Percentiles rank a stretch among this genome's conserved stretches.
Evolutionary conservation across 139 green algal species (phyloP).

Genomic region (Closterium sp.): DNA sequence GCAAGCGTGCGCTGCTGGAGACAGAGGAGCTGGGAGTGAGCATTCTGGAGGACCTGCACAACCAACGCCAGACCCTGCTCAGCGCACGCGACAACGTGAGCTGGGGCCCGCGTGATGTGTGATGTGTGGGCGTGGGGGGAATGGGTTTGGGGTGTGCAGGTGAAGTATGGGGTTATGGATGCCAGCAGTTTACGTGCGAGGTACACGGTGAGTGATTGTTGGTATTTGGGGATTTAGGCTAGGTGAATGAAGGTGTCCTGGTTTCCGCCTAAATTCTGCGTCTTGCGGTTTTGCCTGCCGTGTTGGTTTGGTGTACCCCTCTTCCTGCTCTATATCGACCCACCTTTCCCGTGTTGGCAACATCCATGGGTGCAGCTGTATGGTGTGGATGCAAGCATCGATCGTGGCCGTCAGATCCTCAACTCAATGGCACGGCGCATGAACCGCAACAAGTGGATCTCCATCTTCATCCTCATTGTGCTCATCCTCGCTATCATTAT

Average conservation of each 20-base stretch:
- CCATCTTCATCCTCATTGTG: conserved; percentile 38
- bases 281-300: not conserved
- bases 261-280: too few relatives aligned
- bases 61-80: conserved; percentile 89
- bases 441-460: conserved; percentile 81
- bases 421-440: conserved; percentile 79
- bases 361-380: conserved; percentile 59
- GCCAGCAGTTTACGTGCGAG: too few relatives aligned
- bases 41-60: conserved; percentile 88
- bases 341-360: not conserved
- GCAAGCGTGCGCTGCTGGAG: conserved; percentile 49
- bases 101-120: not conserved
- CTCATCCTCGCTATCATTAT: conserved; percentile 47
- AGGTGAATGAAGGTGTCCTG: too few relatives aligned
- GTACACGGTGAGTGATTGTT: too few relatives aligned
- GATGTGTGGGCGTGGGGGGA: not conserved
- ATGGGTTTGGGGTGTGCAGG: not conserved
- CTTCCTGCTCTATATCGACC: not conserved
- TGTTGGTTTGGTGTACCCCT: not conserved
- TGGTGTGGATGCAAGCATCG: conserved; percentile 87
- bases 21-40: conserved; percentile 87
- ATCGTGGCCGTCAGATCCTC: conserved; percentile 77
- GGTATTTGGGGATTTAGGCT: too few relatives aligned
- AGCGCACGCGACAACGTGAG: conserved; percentile 72
- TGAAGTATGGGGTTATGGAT: not conserved